Evolutionary conservation across 352 stramenopile species (phyloP).

Genomic region (Globisporangium solare): DNA sequence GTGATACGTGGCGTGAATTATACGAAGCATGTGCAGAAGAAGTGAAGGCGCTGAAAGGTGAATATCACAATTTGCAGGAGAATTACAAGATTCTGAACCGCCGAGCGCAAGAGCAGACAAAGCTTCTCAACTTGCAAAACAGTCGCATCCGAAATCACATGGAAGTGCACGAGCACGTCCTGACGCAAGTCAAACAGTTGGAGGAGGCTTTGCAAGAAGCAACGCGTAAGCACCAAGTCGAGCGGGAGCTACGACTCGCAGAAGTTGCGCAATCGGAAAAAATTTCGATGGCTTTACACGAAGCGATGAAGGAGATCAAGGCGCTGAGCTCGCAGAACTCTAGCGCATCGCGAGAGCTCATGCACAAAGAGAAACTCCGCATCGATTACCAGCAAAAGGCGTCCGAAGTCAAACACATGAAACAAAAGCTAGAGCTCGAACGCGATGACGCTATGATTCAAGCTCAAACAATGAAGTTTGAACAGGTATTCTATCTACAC

Average conservation of each 20-base stretch:
- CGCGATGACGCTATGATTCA: constrained; percentile 44
- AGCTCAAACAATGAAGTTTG: constrained; percentile 32
- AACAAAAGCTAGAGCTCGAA: constrained; percentile 46
- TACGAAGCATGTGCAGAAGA: constrained; percentile 24
- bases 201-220: constrained; percentile 36
- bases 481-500: constrained; percentile 24
- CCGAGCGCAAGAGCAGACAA: constrained; percentile 60
- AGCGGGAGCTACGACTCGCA: constrained; percentile 43
- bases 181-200: constrained; percentile 19
- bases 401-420: constrained; percentile 41
- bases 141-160: constrained; percentile 39
- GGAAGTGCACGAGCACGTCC: constrained; percentile 54
- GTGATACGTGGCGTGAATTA: constrained; percentile 19
- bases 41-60: constrained; percentile 19
- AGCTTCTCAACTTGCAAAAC: constrained; percentile 61
- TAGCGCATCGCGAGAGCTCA: constrained; percentile 36
- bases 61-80: constrained; percentile 36
- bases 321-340: constrained; percentile 42
- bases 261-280: constrained; percentile 55
- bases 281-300: constrained; percentile 40
- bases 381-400: constrained; percentile 52
- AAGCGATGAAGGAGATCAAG: constrained; percentile 49
- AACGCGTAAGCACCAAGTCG: constrained; percentile 36
- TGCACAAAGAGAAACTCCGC: constrained; percentile 49
- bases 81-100: constrained; percentile 52